Evolutionary conservation across 305 asterid genomes (phyloP).

Genomic region (Plantago coronopus): DNA sequence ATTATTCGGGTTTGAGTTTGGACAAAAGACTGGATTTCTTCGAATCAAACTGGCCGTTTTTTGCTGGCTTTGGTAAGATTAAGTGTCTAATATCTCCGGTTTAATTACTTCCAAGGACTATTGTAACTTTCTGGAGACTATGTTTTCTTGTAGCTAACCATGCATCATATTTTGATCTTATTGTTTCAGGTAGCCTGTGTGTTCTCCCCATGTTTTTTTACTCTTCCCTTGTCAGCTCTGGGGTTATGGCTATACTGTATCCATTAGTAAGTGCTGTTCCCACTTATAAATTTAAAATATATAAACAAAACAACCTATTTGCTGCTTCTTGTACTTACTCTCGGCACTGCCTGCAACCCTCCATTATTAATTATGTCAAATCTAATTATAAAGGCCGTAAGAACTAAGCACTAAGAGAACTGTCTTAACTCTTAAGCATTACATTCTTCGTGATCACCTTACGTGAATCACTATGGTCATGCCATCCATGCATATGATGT

Average conservation of each 20-base stretch:
- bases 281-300: not conserved
- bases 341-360: not conserved
- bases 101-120: not conserved
- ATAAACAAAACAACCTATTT: not conserved
- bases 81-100: not conserved
- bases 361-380: not conserved
- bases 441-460: not conserved
- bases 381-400: not conserved
- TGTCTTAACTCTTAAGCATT: no score
- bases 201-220: conserved; percentile 60
- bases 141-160: no score
- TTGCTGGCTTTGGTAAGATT: conserved; percentile 83
- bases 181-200: conserved; percentile 76
- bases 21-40: conserved; percentile 92
- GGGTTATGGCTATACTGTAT: conserved; percentile 83
- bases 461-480: no score
- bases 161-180: conserved; percentile 7
- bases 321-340: not conserved
- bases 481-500: no score
- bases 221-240: conserved; percentile 92
- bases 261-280: conserved; percentile 57
- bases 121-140: no score
- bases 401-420: no score
- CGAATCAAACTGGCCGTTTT: conserved; percentile 94
- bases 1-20: conserved; percentile 81